Base-by-base conservation (phyloP, 129 eudicot genomes). In the Centella asiatica region DNA sequence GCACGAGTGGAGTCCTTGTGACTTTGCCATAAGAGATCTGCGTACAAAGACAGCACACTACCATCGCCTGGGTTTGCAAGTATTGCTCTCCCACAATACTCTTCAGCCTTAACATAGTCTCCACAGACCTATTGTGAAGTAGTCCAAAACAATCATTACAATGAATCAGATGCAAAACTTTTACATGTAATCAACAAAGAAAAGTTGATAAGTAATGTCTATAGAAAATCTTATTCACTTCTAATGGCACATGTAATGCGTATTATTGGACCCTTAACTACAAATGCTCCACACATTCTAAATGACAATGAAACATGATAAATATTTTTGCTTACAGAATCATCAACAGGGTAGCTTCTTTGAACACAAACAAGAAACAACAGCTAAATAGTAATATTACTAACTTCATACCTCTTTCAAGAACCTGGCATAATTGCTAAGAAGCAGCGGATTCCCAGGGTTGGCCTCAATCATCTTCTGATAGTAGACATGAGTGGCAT, bases 11-110 rank as follows among this genome's bases (percentile, higher is more conserved):
- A 72, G 29, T 82, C 88, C 71, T 78, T 76, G 8, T 85, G 71
- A 0, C 77, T 73, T 66, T 78, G 72, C 94, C 94, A 81, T 31
- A 81, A 73, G 60, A 85, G 68, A 74, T 81, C 88, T 29, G 78
- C 94, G 51, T 85, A 85, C 50, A 81, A 68, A 10, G 94, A 81
- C 44, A 85, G 54, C 5, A 70, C 68, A 76, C 58, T 76, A 31
- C 79, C 88, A 74, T 81, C 94, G 24, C 47, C 55, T 0, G 88
- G 83, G 29, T 76, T 78, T 11, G 79, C 85, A 53, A 81, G 37
- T 29, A 85, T 70, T 28, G 94, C 94, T 74, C 94, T 71, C 36
- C 83, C 83, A 69, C 85, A 85, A 48, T 78, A 85, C 69, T 85
- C 94, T 79, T 81, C 94, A 0, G 94, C 88, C 65, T 81, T 81